phyloP scores from a whole-genome alignment of 148 eudicot species.

The Rhododendron vialii region DNA sequence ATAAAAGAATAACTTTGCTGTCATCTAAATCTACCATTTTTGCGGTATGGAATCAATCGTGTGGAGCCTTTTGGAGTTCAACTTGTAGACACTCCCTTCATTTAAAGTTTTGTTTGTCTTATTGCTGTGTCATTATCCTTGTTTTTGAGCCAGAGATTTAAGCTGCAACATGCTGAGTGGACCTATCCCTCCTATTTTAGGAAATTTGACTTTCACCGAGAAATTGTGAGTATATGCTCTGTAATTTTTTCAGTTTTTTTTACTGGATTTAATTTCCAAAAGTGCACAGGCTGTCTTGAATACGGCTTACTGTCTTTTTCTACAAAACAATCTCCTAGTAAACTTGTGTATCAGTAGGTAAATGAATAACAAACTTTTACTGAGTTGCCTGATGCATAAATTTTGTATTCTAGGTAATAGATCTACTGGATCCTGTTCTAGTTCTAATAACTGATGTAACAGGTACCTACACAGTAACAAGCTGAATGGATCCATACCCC shows the following conservation, averaged over 20 bases:
- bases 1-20: background rate
- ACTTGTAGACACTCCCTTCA: background rate
- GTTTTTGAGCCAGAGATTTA: constrained; percentile 51
- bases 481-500: constrained; percentile 78
- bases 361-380: background rate
- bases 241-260: background rate
- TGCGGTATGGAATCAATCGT: background rate
- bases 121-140: background rate
- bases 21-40: background rate
- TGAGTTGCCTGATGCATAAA: background rate
- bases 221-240: constrained; percentile 60
- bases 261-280: background rate
- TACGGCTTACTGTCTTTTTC: background rate
- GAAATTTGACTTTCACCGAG: constrained; percentile 89
- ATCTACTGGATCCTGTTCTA: background rate
- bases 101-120: background rate
- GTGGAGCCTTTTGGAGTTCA: background rate
- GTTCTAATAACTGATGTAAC: constrained; percentile 3
- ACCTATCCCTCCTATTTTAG: constrained; percentile 82
- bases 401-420: background rate
- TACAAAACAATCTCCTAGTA: background rate
- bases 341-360: background rate
- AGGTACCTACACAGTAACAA: constrained; percentile 94
- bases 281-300: background rate
- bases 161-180: constrained; percentile 90